These are phyloP conservation scores for Penicillium sp. DNA, from an alignment of 2,329 filamentous ascomycete species.

Conservation along the genomic window DNA sequence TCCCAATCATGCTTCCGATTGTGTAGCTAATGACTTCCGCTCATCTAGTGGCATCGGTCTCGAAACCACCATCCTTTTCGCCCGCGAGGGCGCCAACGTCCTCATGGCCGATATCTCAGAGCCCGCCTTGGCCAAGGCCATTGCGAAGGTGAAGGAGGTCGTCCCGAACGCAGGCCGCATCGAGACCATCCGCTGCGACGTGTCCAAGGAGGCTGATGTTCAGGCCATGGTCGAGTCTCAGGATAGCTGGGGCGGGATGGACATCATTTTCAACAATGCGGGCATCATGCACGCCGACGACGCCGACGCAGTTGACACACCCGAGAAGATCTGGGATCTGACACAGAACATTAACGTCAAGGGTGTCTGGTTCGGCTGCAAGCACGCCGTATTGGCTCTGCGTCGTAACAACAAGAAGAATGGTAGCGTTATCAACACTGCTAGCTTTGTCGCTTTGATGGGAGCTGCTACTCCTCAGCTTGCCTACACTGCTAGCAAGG, in stretches of 20 bases:
- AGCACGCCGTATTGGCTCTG: conserved; percentile 81
- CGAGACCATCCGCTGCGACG: conserved; percentile 55
- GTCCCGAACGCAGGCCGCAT: conserved; percentile 50
- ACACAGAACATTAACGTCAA: conserved; percentile 96
- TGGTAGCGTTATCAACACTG: conserved; percentile 88
- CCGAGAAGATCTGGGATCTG: conserved; percentile 89
- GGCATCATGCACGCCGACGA: conserved; percentile 92
- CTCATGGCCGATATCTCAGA: conserved; percentile 82
- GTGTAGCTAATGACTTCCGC: neutral
- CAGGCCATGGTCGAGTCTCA: conserved; percentile 70
- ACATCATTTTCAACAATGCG: conserved; percentile 96
- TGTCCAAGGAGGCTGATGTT: conserved; percentile 80
- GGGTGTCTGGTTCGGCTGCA: conserved; percentile 95
- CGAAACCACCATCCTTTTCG: conserved; percentile 86
- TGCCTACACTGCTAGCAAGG: conserved; percentile 92
- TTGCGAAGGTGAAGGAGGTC: conserved; percentile 70
- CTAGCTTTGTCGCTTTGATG: conserved; percentile 81
- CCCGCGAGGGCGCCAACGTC: conserved; percentile 80
- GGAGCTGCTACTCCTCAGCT: conserved; percentile 85
- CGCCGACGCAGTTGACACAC: conserved; percentile 76
- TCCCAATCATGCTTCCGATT: neutral
- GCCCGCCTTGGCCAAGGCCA: conserved; percentile 72
- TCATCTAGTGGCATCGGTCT: conserved; percentile 74
- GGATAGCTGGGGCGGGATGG: conserved; percentile 81
- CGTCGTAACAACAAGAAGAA: conserved; percentile 75